Evolutionary conservation across 2,329 filamentous ascomycete species (phyloP).

Genomic region (Aspergillus sclerotialis): DNA sequence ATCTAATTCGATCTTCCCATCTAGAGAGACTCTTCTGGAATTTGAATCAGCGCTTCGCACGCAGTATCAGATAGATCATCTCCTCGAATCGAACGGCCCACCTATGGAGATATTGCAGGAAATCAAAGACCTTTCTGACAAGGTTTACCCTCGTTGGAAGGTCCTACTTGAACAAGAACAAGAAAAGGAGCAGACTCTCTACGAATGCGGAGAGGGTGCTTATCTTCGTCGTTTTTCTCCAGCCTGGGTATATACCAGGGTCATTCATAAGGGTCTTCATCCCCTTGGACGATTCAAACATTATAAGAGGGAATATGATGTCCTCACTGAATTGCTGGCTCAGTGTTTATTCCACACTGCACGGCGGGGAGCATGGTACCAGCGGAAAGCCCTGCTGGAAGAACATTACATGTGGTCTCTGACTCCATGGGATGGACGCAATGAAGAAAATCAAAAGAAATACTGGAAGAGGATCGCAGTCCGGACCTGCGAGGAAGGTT

Average conservation of each 20-base stretch:
- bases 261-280: slow-evolving; percentile 78
- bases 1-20: slow-evolving; percentile 80
- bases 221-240: slow-evolving; percentile 87
- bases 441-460: slow-evolving; percentile 61
- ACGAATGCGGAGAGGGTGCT: slow-evolving; percentile 75
- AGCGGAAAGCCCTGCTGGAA: slow-evolving; percentile 86
- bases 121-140: slow-evolving; percentile 65
- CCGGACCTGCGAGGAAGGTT: slow-evolving; percentile 73
- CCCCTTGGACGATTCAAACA: slow-evolving; percentile 77
- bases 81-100: slow-evolving; percentile 72
- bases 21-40: slow-evolving; percentile 68
- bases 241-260: slow-evolving; percentile 86
- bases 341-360: slow-evolving; percentile 82
- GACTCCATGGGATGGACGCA: slow-evolving; percentile 41
- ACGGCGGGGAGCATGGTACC: slow-evolving; percentile 86
- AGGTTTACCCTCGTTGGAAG: slow-evolving; percentile 76
- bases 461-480: slow-evolving; percentile 74
- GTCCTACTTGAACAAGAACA: slow-evolving; percentile 65
- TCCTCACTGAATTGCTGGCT: slow-evolving; percentile 66
- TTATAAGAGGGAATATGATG: slow-evolving; percentile 65
- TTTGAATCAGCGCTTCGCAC: slow-evolving; percentile 81
- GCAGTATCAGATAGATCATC: slow-evolving; percentile 72
- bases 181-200: slow-evolving; percentile 67
- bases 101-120: slow-evolving; percentile 59
- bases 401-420: slow-evolving; percentile 84